Conservation (phyloP, 345 rosid species). For the Carallia pectinifolia region DNA sequence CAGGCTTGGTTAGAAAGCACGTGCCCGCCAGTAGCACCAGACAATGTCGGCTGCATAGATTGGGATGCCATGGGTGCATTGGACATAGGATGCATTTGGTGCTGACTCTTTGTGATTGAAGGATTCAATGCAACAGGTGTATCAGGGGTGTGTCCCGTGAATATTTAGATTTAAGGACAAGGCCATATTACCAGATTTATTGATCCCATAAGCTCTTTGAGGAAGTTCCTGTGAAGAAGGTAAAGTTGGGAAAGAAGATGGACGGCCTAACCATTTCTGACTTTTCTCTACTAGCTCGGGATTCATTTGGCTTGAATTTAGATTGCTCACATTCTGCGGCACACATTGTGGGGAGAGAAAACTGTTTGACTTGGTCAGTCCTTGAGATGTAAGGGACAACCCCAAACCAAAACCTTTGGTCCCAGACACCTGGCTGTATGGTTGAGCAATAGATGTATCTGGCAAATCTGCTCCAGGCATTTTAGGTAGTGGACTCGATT, state of each 20-base stretch:
- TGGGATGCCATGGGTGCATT: constrained; percentile 21
- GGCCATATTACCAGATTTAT: constrained; percentile 16
- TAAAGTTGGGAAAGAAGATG: constrained; percentile 10
- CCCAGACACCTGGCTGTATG: background rate
- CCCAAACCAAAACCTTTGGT: constrained; percentile 11
- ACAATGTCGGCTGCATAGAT: constrained; percentile 17
- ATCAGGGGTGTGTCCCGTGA: constrained; percentile 23
- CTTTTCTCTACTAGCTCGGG: constrained; percentile 5
- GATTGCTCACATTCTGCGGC: background rate
- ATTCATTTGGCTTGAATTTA: constrained; percentile 5
- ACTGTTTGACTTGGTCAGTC: constrained; percentile 7
- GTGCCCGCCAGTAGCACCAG: constrained; percentile 20
- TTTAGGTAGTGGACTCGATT: constrained; percentile 14
- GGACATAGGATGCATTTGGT: constrained; percentile 22
- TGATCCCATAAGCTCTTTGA: constrained; percentile 27
- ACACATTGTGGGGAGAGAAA: background rate
- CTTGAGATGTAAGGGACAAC: constrained; percentile 18
- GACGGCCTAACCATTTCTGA: constrained; percentile 11
- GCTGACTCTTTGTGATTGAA: constrained; percentile 26
- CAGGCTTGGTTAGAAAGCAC: constrained; percentile 17
- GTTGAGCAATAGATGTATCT: constrained; percentile 15
- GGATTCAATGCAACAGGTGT: constrained; percentile 14
- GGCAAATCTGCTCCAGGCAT: constrained; percentile 14
- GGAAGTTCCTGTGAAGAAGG: constrained; percentile 12
- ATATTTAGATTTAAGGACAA: constrained; percentile 14